Evolutionary conservation across 1,139 yeast species (phyloP), one percentile per base, ranked within the genome.

Genomic region (Scheffersomyces illinoinensis): DNA sequence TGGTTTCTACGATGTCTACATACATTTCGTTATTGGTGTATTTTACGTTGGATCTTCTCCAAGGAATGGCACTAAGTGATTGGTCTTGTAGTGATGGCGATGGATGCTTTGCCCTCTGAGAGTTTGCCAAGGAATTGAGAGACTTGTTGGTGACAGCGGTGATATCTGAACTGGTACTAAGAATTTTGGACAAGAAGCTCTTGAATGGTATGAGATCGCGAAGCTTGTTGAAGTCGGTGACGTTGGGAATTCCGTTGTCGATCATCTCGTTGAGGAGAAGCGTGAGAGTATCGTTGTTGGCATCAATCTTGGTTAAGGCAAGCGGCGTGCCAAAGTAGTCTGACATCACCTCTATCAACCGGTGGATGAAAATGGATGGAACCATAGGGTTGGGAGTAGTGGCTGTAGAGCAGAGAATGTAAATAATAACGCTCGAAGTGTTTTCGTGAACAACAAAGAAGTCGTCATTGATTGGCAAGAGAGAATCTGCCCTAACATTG

Each of bases 11-110:
- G 5, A 93, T 72, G 71, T 93, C 98, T 10, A 93, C 89, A 71
- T 87, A 91, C 75, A 93, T 82, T 72, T 93, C 97, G 70, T 92
- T 91, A 63, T 86, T 88, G 5, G 91, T 81, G 71, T 90, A 85
- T 59, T 83, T 82, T 14, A 89, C 88, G 61, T 85, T 83, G 6
- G 87, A 73, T 54, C 87, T 76, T 66, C 97, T 81, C 97, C 97
- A 92, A 1, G 96, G 95, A 12, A 83, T 82, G 33, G 68, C 65
- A n/a, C 59, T 55, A 24, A 58, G 50, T 17, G 57, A 54, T 46
- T 57, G 18, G 39, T 53, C 47, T 49, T 21, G 51, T 14, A 19
- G 26, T 20, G 46, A 4, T 23, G 17, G 8, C n/a, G 48, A 12
- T 33, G 24, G 5, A 52, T 48, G 19, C 47, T 39, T 19, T 51